phyloP scores from a whole-genome alignment of 164 flowering plant genomes.

The Umbilicus rupestris region DNA sequence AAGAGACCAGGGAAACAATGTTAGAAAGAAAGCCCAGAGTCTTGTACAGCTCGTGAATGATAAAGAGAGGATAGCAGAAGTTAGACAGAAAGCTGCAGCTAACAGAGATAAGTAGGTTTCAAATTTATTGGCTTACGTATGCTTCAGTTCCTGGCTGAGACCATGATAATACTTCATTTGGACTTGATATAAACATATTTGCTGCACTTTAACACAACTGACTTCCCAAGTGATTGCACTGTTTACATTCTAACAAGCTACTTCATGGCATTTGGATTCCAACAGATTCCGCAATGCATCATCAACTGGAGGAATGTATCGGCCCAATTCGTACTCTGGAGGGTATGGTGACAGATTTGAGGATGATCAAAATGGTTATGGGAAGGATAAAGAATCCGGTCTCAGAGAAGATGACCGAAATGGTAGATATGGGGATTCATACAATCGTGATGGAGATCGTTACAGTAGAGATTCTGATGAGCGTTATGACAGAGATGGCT shows the following conservation, averaged over 20 bases:
- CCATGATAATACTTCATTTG: not conserved
- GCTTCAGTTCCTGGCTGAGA: slow-evolving; percentile 2
- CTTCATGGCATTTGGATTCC: not conserved
- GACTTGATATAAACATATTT: not conserved
- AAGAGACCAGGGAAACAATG: slow-evolving; percentile 92
- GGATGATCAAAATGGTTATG: slow-evolving; percentile 15
- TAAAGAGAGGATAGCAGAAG: slow-evolving; percentile 82
- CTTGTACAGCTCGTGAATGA: slow-evolving; percentile 86
- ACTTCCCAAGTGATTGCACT: not conserved
- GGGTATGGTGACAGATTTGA: slow-evolving; percentile 34
- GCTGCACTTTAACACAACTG: not conserved
- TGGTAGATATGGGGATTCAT: slow-evolving; percentile 51
- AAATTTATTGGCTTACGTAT: slow-evolving; percentile 6
- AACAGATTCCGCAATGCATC: slow-evolving; percentile 3
- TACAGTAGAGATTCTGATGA: slow-evolving; percentile 59
- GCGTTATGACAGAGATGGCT: slow-evolving; percentile 52
- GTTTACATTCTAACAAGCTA: not conserved
- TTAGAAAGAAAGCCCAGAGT: slow-evolving; percentile 90
- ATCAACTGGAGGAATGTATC: slow-evolving; percentile 10
- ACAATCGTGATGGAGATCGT: slow-evolving; percentile 58
- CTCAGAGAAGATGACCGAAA: slow-evolving; percentile 76
- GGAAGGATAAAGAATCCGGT: slow-evolving; percentile 48
- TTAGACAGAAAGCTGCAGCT: slow-evolving; percentile 76
- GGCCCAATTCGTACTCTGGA: slow-evolving; percentile 50
- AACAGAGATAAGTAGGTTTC: slow-evolving; percentile 83